Conservation (phyloP, 441 rosid species). For the Erodium moschatum region DNA sequence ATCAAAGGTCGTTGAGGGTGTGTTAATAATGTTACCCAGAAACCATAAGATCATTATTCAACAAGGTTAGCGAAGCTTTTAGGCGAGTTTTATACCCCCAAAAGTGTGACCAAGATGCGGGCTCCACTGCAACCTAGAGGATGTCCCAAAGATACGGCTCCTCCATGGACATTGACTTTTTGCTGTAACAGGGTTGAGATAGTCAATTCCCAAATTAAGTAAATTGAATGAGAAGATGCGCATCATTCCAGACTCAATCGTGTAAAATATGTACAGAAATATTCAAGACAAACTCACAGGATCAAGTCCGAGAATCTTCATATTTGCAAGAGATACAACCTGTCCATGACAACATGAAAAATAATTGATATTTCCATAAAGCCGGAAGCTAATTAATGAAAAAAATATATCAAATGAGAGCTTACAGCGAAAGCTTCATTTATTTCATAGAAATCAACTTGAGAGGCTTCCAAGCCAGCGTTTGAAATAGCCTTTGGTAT, state of each 20-base stretch:
- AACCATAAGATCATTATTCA: background rate
- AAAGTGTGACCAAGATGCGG: conserved; percentile 74
- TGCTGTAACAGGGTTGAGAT: conserved; percentile 36
- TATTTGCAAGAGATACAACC: conserved; percentile 92
- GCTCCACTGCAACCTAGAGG: conserved; percentile 98
- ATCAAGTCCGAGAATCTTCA: conserved; percentile 64
- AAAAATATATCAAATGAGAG: background rate
- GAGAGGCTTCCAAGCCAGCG: conserved; percentile 74
- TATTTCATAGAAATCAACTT: conserved; percentile 81
- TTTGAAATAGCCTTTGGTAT: conserved; percentile 70
- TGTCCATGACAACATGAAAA: conserved; percentile 24
- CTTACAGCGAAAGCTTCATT: conserved; percentile 96
- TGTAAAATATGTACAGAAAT: background rate
- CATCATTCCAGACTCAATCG: too few species aligned
- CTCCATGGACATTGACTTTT: conserved; percentile 77
- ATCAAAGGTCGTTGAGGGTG: too few species aligned
- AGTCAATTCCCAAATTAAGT: background rate
- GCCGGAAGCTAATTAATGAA: background rate
- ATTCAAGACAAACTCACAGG: conserved; percentile 45
- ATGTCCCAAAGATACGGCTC: conserved; percentile 91
- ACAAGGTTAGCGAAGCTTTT: background rate
- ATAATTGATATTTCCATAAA: conserved; percentile 7
- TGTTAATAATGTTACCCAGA: background rate
- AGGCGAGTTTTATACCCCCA: conserved; percentile 45
- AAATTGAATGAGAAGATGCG: too few species aligned